A percentile compares a stretch with the other conserved stretches of the same genome.
phyloP scores from a whole-genome alignment of 108 stramenopile species.

The Nitzschia putrida region DNA sequence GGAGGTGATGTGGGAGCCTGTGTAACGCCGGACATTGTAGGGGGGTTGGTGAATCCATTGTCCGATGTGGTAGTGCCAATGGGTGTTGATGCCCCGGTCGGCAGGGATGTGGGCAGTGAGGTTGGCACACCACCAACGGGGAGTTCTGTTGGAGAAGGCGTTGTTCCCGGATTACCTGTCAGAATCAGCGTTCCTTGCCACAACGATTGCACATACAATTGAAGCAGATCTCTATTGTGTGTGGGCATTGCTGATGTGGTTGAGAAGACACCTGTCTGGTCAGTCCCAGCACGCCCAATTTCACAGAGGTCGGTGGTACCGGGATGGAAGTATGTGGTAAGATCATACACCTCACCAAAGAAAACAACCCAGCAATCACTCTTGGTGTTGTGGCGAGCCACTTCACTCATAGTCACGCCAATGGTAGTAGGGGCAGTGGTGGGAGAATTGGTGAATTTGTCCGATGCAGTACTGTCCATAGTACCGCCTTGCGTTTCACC shows the following conservation, averaged over 20 bases:
- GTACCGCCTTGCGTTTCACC: neutral
- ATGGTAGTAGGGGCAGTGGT: neutral
- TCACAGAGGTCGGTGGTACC: conserved; percentile 6
- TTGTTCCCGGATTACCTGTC: neutral
- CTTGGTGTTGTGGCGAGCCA: conserved; percentile 3
- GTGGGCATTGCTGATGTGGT: too few relatives aligned
- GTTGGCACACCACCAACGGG: neutral
- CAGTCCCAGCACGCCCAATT: neutral
- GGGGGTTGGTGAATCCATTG: too few relatives aligned
- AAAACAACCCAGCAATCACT: conserved; percentile 8
- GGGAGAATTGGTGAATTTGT: neutral
- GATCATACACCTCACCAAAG: conserved; percentile 1
- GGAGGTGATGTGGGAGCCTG: neutral
- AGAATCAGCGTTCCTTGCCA: neutral
- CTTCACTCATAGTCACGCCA: neutral
- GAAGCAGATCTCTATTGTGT: neutral
- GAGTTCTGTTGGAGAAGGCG: neutral
- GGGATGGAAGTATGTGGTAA: conserved; percentile 5
- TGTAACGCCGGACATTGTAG: too few relatives aligned
- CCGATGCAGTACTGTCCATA: neutral
- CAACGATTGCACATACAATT: too few relatives aligned
- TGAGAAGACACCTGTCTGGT: conserved; percentile 1
- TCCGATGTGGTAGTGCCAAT: too few relatives aligned
- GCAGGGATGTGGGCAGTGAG: too few relatives aligned
- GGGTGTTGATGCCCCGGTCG: too few relatives aligned